Conservation (phyloP, 1,284 basidiomycete species). For the Wallemia hederae region DNA sequence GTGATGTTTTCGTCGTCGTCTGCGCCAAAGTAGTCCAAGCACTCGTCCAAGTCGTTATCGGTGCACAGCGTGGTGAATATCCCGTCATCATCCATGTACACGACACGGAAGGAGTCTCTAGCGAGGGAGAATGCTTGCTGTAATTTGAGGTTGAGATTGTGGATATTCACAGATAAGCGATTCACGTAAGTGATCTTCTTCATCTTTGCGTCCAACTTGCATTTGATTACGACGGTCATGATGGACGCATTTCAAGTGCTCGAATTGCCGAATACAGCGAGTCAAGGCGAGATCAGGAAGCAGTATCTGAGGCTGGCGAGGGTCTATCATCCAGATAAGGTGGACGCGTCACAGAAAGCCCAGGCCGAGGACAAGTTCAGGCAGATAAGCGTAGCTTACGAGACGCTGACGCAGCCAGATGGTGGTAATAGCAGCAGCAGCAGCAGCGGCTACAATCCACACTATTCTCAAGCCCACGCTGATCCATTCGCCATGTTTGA, state of each 20-base stretch:
- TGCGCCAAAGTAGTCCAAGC: conserved; percentile 41
- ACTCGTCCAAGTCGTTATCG: conserved; percentile 48
- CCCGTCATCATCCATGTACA: conserved; percentile 59
- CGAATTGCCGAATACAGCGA: background rate
- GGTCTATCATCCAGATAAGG: background rate
- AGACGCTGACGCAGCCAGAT: background rate
- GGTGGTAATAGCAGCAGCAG: background rate
- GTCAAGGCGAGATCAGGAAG: background rate
- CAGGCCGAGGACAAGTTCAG: background rate
- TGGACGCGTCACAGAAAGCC: background rate
- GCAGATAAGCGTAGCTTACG: background rate
- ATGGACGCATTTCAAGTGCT: background rate
- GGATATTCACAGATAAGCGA: background rate
- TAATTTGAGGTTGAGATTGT: conserved; percentile 23
- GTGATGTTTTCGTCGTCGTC: conserved; percentile 22
- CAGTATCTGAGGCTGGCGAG: background rate
- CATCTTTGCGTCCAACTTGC: background rate
- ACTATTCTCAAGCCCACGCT: background rate
- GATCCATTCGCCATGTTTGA: background rate
- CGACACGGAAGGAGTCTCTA: conserved; percentile 33
- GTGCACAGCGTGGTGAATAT: conserved; percentile 36
- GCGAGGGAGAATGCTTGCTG: conserved; percentile 53
- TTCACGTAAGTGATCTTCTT: background rate
- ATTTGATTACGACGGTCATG: background rate
- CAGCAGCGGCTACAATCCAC: too few relatives aligned